Percentiles rank a stretch among this genome's conserved stretches.
Conservation (phyloP, 73 alveolate genomes). For the Paramecium tetraurelia region DNA sequence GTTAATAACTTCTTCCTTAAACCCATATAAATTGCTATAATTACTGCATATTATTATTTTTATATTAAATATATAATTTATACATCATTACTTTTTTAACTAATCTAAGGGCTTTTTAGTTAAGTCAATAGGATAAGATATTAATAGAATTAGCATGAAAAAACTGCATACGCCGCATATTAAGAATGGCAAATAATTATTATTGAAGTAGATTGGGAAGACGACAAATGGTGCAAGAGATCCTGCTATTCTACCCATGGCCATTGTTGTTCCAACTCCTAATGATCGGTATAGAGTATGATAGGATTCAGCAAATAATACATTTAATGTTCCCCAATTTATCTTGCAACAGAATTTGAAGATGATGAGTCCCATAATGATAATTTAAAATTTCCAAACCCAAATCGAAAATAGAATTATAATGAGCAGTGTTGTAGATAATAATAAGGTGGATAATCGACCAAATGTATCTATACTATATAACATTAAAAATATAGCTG, state of each 20-base stretch:
- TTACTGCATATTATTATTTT: too few species aligned
- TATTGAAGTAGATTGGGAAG: neutral
- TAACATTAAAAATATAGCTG: constrained; percentile 33
- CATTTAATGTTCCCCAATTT: constrained; percentile 4
- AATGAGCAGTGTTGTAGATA: neutral
- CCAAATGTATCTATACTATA: constrained; percentile 46
- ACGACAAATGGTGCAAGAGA: constrained; percentile 25
- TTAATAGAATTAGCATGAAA: neutral
- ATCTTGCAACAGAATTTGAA: constrained; percentile 42
- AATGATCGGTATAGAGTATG: constrained; percentile 37
- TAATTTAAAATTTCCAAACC: neutral
- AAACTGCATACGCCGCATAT: neutral
- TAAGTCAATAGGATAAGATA: constrained; percentile 19
- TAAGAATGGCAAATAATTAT: constrained; percentile 36
- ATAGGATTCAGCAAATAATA: constrained; percentile 50
- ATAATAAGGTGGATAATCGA: neutral
- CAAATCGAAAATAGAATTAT: neutral
- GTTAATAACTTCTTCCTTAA: too few species aligned
- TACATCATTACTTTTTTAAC: neutral
- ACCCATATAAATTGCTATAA: too few species aligned
- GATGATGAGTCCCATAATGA: neutral
- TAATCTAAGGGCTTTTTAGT: constrained; percentile 45
- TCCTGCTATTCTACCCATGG: constrained; percentile 46
- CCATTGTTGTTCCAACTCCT: constrained; percentile 49
- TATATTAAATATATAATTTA: neutral